phyloP scores from a whole-genome alignment of 352 stramenopile species.

The Globisporangium mamillatum region DNA sequence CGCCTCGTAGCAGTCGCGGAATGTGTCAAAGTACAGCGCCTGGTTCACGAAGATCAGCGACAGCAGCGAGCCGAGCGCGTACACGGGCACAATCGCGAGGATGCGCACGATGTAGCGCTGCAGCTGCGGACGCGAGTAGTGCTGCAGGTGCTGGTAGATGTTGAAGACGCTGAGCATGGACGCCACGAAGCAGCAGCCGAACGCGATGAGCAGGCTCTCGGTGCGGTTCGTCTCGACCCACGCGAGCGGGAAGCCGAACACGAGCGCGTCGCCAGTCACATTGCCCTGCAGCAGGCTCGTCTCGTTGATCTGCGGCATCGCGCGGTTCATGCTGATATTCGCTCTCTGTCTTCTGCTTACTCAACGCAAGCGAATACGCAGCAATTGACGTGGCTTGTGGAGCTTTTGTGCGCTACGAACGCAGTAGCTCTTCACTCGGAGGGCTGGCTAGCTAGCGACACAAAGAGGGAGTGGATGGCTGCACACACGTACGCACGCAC shows the following conservation, averaged over 20 bases:
- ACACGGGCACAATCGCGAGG: conserved; percentile 84
- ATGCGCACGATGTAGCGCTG: conserved; percentile 90
- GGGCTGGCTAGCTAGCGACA: not conserved
- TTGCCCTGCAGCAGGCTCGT: conserved; percentile 65
- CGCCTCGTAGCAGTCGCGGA: conserved; percentile 91
- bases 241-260: conserved; percentile 61
- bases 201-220: conserved; percentile 49
- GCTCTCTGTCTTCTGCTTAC: not conserved
- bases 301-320: conserved; percentile 46
- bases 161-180: conserved; percentile 73
- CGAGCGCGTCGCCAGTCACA: conserved; percentile 52
- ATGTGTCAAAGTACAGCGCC: conserved; percentile 82
- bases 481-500: not conserved
- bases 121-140: conserved; percentile 79
- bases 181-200: conserved; percentile 52
- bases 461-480: not conserved
- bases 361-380: not conserved
- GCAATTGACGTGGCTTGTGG: not conserved
- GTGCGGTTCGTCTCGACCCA: conserved; percentile 73
- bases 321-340: conserved; percentile 9
- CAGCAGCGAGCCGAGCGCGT: conserved; percentile 79
- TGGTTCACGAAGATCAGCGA: conserved; percentile 80
- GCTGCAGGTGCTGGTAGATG: conserved; percentile 83
- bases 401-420: not conserved
- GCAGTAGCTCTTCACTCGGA: not conserved